Percentiles rank a stretch among this genome's conserved stretches.
These are phyloP conservation scores for Bromus sterilis DNA, from an alignment of 176 grass and related monocot species.

Conservation along the genomic window DNA sequence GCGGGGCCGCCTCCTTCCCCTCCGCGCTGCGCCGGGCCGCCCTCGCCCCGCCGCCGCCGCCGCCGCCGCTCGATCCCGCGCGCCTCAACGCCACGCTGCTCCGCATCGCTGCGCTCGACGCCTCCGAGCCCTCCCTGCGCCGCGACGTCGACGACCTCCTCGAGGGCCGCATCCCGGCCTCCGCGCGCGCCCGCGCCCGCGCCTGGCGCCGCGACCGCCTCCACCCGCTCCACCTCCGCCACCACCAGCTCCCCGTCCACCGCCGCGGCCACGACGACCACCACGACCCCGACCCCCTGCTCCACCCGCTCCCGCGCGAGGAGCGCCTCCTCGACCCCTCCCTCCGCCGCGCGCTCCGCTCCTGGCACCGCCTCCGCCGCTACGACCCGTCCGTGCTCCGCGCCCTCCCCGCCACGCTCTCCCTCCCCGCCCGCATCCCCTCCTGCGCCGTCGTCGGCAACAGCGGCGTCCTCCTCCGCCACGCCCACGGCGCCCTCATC, in stretches of 20 bases:
- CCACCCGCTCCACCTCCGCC: slow-evolving; percentile 36
- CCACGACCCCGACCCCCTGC: slow-evolving; percentile 21
- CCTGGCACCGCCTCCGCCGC: slow-evolving; percentile 66
- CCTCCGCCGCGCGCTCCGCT: slow-evolving; percentile 45
- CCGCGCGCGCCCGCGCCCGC: slow-evolving; percentile 11
- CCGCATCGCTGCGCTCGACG: slow-evolving; percentile 47
- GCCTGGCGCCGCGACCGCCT: slow-evolving; percentile 39
- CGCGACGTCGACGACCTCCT: slow-evolving; percentile 70
- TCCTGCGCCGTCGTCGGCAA: slow-evolving; percentile 93
- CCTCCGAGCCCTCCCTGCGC: slow-evolving; percentile 35
- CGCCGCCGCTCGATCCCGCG: neutral
- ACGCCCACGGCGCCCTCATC: slow-evolving; percentile 51
- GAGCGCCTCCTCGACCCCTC: slow-evolving; percentile 30
- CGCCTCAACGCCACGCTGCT: slow-evolving; percentile 65
- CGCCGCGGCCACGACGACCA: slow-evolving; percentile 29
- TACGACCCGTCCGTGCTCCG: slow-evolving; percentile 59
- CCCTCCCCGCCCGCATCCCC: slow-evolving; percentile 23
- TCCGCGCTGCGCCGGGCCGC: slow-evolving; percentile 10
- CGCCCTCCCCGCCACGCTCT: slow-evolving; percentile 23
- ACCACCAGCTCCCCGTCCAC: slow-evolving; percentile 31
- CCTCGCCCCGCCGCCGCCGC: neutral
- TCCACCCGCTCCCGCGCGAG: slow-evolving; percentile 30
- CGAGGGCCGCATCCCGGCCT: slow-evolving; percentile 49
- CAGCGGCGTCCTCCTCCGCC: slow-evolving; percentile 82
- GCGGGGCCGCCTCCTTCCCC: slow-evolving; percentile 21